Evolutionary conservation across 2,329 filamentous ascomycete species (phyloP), one percentile per base, ranked within the genome.

Genomic region (Penicillium sp.): DNA sequence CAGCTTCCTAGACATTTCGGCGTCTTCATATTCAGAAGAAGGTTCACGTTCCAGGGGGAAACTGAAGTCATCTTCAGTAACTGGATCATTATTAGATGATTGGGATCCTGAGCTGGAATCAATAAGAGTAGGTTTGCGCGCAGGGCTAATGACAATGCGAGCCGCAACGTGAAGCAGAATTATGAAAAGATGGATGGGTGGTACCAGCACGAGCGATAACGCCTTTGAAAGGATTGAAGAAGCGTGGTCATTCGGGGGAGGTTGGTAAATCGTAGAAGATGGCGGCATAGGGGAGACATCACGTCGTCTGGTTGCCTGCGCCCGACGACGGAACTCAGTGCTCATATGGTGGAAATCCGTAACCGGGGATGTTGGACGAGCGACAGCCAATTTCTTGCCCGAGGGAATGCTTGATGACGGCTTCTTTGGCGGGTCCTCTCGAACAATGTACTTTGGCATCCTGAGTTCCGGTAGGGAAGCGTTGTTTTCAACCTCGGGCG

Each of bases 161-260:
- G 91, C 89, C 0, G 93, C 91, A 60, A 97, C 91, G 59, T 88
- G 88, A 4, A 97, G 84, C 83, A 97, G 93, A 44, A 96, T 81
- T 28, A 87, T 83, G 38, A 96, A 85, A 1, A 96, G 84, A 69
- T 93, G 88, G 37, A 89, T 86, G 0, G 93, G 92, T n/a, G 92
- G 92, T 0, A 91, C 88, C 15, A 97, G 80, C 4, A 96, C 84
- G 33, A 95, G 84, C 56, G 91, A 88, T 65, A 86, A 88, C 0
- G 92, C 93, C 77, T 91, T 93, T 59, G 89, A 86, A 28, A 96
- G 84, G 33, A 96, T 85, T 3, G 88, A 85, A 55, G 86, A 80
- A 0, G 87, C 85, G 33, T 90, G 79, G 47, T 83, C 80, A 56
- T 83, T 81, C 75, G 38, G 79, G 72, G 60, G 79, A 75, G 53